phyloP scores from a whole-genome alignment of 345 rosid species.

The Balakata baccata region DNA sequence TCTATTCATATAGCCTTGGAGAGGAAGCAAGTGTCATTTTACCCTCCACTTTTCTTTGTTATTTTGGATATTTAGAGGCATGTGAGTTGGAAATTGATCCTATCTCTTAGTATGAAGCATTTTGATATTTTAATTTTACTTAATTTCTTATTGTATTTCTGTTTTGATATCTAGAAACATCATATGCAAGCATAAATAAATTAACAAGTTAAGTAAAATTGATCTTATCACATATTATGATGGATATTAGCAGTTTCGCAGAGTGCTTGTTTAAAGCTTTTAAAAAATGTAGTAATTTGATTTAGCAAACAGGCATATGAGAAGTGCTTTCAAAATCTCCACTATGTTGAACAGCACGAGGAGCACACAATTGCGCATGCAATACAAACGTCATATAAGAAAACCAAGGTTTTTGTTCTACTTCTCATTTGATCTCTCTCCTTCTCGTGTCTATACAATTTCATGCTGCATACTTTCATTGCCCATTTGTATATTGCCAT shows the following conservation, averaged over 20 bases:
- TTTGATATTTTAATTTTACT: neutral
- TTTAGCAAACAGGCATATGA: constrained; percentile 62
- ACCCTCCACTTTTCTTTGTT: neutral
- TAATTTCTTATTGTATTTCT: neutral
- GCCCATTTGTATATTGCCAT: constrained; percentile 10
- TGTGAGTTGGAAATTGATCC: neutral
- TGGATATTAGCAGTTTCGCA: neutral
- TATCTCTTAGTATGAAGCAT: neutral
- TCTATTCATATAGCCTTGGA: neutral
- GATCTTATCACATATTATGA: neutral
- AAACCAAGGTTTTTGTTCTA: constrained; percentile 66
- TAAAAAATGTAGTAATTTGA: neutral
- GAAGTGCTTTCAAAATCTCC: constrained; percentile 96
- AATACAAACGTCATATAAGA: constrained; percentile 70
- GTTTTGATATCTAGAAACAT: neutral
- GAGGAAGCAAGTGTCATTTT: neutral
- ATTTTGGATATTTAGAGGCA: neutral
- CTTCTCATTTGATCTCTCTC: neutral
- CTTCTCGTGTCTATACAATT: neutral
- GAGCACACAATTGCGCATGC: constrained; percentile 98
- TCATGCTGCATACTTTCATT: neutral
- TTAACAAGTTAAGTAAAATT: neutral
- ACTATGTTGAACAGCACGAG: constrained; percentile 81
- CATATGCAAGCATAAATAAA: too few species aligned
- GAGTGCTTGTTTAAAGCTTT: neutral